Evolutionary conservation across 306 rosid species (phyloP).

Genomic region (Canavalia ensiformis): DNA sequence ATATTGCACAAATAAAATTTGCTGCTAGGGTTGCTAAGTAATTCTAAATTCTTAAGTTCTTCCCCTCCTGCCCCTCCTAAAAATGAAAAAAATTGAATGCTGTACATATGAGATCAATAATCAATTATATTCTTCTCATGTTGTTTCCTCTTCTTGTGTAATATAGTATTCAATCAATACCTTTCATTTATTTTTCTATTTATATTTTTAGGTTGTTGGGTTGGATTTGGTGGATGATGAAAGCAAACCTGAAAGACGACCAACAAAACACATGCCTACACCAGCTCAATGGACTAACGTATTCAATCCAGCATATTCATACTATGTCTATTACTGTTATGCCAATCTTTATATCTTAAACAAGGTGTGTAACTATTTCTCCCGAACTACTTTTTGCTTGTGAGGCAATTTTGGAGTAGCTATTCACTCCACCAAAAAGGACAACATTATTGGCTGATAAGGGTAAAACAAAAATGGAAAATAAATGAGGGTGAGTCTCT

Average conservation of each 20-base stretch:
- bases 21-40: background rate
- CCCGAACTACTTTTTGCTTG: background rate
- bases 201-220: slow-evolving; percentile 81
- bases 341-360: slow-evolving; percentile 93
- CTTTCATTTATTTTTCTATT: background rate
- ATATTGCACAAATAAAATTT: slow-evolving; percentile 13
- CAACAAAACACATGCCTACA: slow-evolving; percentile 98
- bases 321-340: slow-evolving; percentile 93
- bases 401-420: background rate
- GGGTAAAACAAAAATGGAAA: background rate
- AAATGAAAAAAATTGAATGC: background rate
- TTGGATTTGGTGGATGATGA: slow-evolving; percentile 97
- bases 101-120: background rate
- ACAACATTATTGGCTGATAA: background rate
- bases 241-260: slow-evolving; percentile 96
- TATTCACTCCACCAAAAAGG: background rate
- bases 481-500: background rate
- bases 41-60: background rate
- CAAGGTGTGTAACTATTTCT: slow-evolving; percentile 66
- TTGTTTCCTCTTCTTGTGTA: slow-evolving; percentile 8
- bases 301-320: slow-evolving; percentile 96
- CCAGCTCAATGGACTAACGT: slow-evolving; percentile 97
- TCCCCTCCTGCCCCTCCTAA: background rate
- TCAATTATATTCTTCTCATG: background rate
- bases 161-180: background rate